These are phyloP conservation scores for Eutrema japonicum DNA, from an alignment of 345 rosid genomes.

Conservation along the genomic window DNA sequence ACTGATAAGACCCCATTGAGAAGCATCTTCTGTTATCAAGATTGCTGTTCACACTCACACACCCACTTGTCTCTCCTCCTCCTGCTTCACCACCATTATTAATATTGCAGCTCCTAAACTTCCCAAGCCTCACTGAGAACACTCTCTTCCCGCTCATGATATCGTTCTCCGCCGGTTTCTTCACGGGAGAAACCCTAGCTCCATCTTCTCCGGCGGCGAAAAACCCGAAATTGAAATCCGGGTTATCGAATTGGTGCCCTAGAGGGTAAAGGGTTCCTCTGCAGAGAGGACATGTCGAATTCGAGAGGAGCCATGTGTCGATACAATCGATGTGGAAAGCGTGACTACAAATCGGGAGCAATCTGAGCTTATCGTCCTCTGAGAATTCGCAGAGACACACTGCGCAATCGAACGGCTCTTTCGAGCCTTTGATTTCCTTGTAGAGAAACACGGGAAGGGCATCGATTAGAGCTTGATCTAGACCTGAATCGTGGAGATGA, in stretches of 20 bases:
- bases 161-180: constrained; percentile 59
- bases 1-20: constrained; percentile 64
- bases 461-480: constrained; percentile 86
- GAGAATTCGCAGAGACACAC: constrained; percentile 86
- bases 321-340: constrained; percentile 93
- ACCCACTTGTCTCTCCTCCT: constrained; percentile 63
- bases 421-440: constrained; percentile 66
- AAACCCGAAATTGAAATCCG: constrained; percentile 58
- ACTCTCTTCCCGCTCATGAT: constrained; percentile 65
- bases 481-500: constrained; percentile 89
- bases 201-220: constrained; percentile 55
- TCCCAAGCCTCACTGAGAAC: constrained; percentile 84
- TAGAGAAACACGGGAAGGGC: constrained; percentile 83
- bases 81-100: constrained; percentile 44
- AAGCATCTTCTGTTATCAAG: constrained; percentile 65
- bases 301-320: constrained; percentile 89
- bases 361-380: constrained; percentile 68
- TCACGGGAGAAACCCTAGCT: constrained; percentile 46
- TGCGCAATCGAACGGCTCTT: constrained; percentile 91
- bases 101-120: constrained; percentile 59
- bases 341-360: constrained; percentile 86
- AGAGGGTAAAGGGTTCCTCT: constrained; percentile 69
- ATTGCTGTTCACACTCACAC: constrained; percentile 59
- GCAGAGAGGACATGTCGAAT: constrained; percentile 93
- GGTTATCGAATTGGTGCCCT: constrained; percentile 58